Conservation (phyloP, 257 asterid genomes). For the Fraxinus quadrangulata region DNA sequence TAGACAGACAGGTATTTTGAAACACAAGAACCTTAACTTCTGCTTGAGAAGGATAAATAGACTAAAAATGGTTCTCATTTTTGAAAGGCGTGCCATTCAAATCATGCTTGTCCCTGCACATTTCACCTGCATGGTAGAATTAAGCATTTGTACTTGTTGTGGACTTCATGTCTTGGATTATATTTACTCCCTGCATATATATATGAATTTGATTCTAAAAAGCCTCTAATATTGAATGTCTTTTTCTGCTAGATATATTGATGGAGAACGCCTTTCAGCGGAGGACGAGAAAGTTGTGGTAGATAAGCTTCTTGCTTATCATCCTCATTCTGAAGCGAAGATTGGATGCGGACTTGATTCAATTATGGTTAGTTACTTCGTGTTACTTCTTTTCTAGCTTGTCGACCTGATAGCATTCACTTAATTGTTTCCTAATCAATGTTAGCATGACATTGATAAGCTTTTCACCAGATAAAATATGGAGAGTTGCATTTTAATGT, state of each 20-base stretch:
- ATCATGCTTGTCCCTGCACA: background rate
- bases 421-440: background rate
- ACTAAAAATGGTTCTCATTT: background rate
- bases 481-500: background rate
- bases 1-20: background rate
- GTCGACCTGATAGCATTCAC: background rate
- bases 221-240: slow-evolving; percentile 2
- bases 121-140: background rate
- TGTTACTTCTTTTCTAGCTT: background rate
- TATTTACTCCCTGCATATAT: background rate
- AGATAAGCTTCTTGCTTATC: slow-evolving; percentile 77
- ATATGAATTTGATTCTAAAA: slow-evolving; percentile 1
- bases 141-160: background rate
- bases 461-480: no score
- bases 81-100: background rate
- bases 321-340: slow-evolving; percentile 82
- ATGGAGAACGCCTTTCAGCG: slow-evolving; percentile 76
- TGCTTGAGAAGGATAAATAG: background rate
- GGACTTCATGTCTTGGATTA: background rate
- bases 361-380: slow-evolving; percentile 69
- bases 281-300: slow-evolving; percentile 75
- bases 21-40: background rate
- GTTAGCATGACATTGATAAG: background rate
- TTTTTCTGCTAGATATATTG: slow-evolving; percentile 60
- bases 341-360: slow-evolving; percentile 94